Base-by-base conservation (phyloP, 2,329 filamentous ascomycete species). In the Hypoxylon sp. region DNA sequence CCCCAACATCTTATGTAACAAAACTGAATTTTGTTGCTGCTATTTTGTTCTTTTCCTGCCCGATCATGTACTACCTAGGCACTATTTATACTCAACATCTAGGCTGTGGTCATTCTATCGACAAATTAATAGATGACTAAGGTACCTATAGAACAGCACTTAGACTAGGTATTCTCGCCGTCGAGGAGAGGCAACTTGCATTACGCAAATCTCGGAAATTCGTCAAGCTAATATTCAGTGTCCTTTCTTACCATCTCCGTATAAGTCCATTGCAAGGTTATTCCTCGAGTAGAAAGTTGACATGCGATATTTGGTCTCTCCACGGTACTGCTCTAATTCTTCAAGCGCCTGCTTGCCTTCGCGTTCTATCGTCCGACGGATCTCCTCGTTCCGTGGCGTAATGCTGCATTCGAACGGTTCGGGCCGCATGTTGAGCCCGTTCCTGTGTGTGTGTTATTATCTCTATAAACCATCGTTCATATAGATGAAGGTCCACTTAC, bases 351-450 rank as follows among this genome's bases (percentile, higher is more conserved):
- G 80, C 63, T 77, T 77, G 2, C 85, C 86, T 73, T 89, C 86
- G 0, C 82, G 78, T 58, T 86, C 79, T 48, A 89, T 85, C 0
- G 86, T 82, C 60, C 80, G 76, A 2, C 77, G 77, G 57, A 88
- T 85, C 63, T 82, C 80, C 14, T 82, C 79, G 11, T 75, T 83
- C 30, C 86, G 79, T 11, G 86, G 84, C 36, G 77, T 81, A 67
- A 89, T 86, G 58, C 80, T 82, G 60, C 87, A 88, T 60, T 81
- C 76, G 72, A 89, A 89, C 0, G 84, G 83, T 67, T 83, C 80
- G 2, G 86, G 86, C 2, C 86, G 81, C 85, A 87, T 87, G 67
- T 89, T 89, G 23, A 88, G 77, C 1, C 86, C 86, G 67, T 89
- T 87, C 1, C 83, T 86, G 58, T 25, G 60, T 25, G 7, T 3